phyloP scores from a whole-genome alignment of 306 rosid genomes.

The Hippophae gyantsensis region DNA sequence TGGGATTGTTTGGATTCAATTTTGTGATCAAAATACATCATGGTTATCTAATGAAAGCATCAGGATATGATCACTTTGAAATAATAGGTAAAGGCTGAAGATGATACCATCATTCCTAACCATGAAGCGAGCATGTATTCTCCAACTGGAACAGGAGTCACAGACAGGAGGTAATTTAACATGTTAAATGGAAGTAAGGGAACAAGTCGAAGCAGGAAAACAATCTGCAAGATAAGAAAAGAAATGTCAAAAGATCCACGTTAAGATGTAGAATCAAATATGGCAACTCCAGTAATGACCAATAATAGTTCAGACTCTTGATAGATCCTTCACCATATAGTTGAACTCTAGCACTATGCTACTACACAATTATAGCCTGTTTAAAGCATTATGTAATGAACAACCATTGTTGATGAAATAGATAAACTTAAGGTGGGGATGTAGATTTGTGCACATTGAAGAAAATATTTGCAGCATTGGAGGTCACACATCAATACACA shows the following conservation, averaged over 20 bases:
- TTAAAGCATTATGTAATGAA: too few relatives aligned
- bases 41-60: neutral
- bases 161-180: constrained; percentile 82
- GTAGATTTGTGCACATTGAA: too few relatives aligned
- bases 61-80: neutral
- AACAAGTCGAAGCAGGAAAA: constrained; percentile 84
- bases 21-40: constrained; percentile 4
- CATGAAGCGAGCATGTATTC: constrained; percentile 91
- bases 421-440: too few relatives aligned
- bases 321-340: too few relatives aligned
- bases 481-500: constrained; percentile 8
- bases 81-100: constrained; percentile 21
- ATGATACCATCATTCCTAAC: constrained; percentile 95
- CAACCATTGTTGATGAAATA: too few relatives aligned
- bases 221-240: constrained; percentile 48
- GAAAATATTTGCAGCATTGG: too few relatives aligned
- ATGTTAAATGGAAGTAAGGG: constrained; percentile 91
- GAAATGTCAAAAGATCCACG: neutral
- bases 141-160: constrained; percentile 78
- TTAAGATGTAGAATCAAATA: too few relatives aligned
- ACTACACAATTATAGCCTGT: too few relatives aligned
- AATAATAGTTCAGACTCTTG: too few relatives aligned
- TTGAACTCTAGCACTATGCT: too few relatives aligned
- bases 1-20: neutral
- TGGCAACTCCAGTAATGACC: too few relatives aligned